Evolutionary conservation across 1,139 yeast genomes (phyloP), one percentile per base, ranked within the genome.

Genomic region (Debaryomycetaceae sp.): DNA sequence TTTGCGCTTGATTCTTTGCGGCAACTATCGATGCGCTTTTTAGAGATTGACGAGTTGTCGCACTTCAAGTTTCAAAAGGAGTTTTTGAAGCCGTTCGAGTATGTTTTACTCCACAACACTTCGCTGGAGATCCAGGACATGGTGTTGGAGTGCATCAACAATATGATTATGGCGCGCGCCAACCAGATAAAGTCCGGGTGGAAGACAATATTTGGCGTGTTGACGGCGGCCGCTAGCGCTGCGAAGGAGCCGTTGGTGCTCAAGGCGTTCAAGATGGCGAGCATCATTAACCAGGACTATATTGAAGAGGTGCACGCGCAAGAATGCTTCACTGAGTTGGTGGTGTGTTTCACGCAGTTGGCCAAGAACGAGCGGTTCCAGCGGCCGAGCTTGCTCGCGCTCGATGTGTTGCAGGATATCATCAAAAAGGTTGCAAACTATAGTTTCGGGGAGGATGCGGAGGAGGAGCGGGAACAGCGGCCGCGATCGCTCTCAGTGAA

Each of bases 41-140:
- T 90, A 45, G 94, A 85, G 37, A 73, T 90, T 39, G 97, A 90
- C 35, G 99, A 92, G 52, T 69, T 92, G 51, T 72, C 96, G 0
- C 95, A 92, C 48, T 92, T 92, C 64, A 87, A 82, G 53, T 92
- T 92, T 56, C 98, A 92, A 53, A 80, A 80, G 44, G 97, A 90
- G 47, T 92, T 92, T 45, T 66, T 92, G 48, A 76, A 77, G 45
- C 98, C 98, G 2, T 92, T 87, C 54, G 87, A 81, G 43, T 78
- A 79, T 48, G 77, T 86, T 15, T 68, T 90, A 43, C 53, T 62
- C 27, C 73, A 83, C 46, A 82, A 83, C 38, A 64, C 64, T 11
- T 73, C 80, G 23, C 52, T 68, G 12, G 83, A 78, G 32, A 90
- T 86, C 18, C 82, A 81, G 47, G 93, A 82, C 36, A 77, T 90